Percentiles rank a stretch among this genome's conserved stretches.
Evolutionary conservation across 805 yeast species (phyloP).

Genomic region (Ogataea salicorniae): DNA sequence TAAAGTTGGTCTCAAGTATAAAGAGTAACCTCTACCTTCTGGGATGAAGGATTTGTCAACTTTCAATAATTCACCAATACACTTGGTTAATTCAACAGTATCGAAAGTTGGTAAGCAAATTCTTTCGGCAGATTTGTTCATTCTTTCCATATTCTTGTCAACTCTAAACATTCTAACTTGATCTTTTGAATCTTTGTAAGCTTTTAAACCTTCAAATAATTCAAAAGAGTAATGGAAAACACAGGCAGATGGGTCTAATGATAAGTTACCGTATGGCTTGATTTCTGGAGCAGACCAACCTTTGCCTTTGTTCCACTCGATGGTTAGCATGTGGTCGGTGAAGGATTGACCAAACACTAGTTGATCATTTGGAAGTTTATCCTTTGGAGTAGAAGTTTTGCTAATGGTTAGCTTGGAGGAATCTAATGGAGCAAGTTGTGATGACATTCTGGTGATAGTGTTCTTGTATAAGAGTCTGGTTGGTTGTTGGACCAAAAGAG

Average conservation of each 20-base stretch:
- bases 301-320: conserved; percentile 68
- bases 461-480: background rate
- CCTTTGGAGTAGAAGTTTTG: conserved; percentile 45
- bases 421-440: conserved; percentile 39
- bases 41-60: conserved; percentile 80
- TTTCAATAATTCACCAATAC: conserved; percentile 69
- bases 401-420: conserved; percentile 48
- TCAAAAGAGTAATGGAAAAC: conserved; percentile 95
- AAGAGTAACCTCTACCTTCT: conserved; percentile 78
- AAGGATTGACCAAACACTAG: conserved; percentile 70
- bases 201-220: conserved; percentile 94
- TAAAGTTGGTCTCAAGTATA: conserved; percentile 90
- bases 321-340: conserved; percentile 84
- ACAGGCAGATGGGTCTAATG: conserved; percentile 80
- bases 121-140: conserved; percentile 85
- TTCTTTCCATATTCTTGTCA: conserved; percentile 84
- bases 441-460: conserved; percentile 17
- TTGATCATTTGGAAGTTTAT: conserved; percentile 52
- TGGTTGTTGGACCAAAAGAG: background rate
- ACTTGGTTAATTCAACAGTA: conserved; percentile 65
- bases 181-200: conserved; percentile 64
- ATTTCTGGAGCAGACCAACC: conserved; percentile 94
- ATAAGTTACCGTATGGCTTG: conserved; percentile 72
- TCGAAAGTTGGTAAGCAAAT: conserved; percentile 88
- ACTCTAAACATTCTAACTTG: conserved; percentile 83